Evolutionary conservation across 768 basidiomycete genomes (phyloP), one percentile per base, ranked within the genome.

Genomic region (Lactarius pseudohatsudake): DNA sequence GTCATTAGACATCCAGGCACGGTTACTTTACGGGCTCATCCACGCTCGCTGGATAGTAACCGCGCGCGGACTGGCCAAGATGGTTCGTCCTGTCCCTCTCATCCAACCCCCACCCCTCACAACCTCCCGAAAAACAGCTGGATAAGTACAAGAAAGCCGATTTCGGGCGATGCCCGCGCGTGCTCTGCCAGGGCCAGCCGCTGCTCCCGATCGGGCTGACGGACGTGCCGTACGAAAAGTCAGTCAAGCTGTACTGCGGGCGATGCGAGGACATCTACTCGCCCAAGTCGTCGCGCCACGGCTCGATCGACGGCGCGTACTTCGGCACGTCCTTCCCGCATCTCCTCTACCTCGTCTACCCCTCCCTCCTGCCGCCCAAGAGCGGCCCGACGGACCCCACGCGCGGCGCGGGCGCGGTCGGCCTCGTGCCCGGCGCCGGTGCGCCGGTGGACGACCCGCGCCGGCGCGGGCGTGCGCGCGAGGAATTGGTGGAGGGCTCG

Each of bases 71-170:
- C 81, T 99, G 7, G 84, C 89, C 18, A 99, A 99, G 79, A 99
- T 98, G 96, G 96, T 94, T 69, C 67, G 75, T 70, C 20, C 38
- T 32, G 20, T 53, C 7, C 28, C 20, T 61, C 41, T 59, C 40
- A 15, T 13, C 41, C 22, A 26, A 26, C 16, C 59, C 64, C n/a
- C 20, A 34, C 30, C 41, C 28, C 57, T 65, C n/a, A 32, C 20
- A 30, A 58, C 22, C 58, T 56, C 36, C 50, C 15, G 3, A 11
- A 38, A 15, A 38, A 57, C 71, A 92, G 91, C 84, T 98, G 64
- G 95, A 98, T 72, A 99, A 99, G 79, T 98, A 96, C 83, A 97
- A 96, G 77, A 91, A 93, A 70, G 95, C 93, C 62, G 97, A 99
- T 76, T 99, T 99, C 72, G 96, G 97, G 32, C 91, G 97, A 57